These are phyloP conservation scores for Trichoderma aggressivum DNA, from an alignment of 2,329 filamentous ascomycete species.

Conservation along the genomic window DNA sequence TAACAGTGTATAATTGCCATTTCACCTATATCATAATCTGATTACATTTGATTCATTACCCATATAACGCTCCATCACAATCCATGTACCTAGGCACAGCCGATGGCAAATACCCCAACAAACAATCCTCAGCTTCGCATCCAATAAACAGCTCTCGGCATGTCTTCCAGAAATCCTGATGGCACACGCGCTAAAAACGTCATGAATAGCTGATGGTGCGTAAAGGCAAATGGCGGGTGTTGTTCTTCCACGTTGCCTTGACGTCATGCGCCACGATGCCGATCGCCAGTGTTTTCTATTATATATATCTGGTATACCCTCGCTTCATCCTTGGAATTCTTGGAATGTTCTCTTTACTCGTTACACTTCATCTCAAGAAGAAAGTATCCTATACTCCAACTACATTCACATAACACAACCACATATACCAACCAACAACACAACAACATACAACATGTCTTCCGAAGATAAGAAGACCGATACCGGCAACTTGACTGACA, in stretches of 20 bases:
- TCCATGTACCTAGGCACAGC: neutral
- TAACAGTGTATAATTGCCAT: no score
- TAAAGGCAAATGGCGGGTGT: neutral
- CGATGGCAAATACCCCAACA: conserved; percentile 12
- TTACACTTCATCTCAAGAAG: neutral
- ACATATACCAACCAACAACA: conserved; percentile 10
- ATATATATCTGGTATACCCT: neutral
- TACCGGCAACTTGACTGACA: conserved; percentile 25
- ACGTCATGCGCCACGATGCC: conserved; percentile 19
- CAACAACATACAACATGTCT: conserved; percentile 21
- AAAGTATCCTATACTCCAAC: no score
- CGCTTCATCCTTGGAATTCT: neutral
- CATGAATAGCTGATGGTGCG: neutral
- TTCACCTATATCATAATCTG: no score
- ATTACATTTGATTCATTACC: neutral
- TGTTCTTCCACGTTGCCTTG: neutral
- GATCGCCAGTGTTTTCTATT: neutral
- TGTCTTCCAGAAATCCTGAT: conserved; percentile 1
- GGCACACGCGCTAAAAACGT: conserved; percentile 6
- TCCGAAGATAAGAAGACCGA: conserved; percentile 27
- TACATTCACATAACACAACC: neutral
- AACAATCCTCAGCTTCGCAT: neutral
- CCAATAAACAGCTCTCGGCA: neutral
- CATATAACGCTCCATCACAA: neutral
- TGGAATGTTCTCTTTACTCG: neutral